phyloP scores from a whole-genome alignment of 805 yeast species.

The Myxozyma vanderwaltii region DNA sequence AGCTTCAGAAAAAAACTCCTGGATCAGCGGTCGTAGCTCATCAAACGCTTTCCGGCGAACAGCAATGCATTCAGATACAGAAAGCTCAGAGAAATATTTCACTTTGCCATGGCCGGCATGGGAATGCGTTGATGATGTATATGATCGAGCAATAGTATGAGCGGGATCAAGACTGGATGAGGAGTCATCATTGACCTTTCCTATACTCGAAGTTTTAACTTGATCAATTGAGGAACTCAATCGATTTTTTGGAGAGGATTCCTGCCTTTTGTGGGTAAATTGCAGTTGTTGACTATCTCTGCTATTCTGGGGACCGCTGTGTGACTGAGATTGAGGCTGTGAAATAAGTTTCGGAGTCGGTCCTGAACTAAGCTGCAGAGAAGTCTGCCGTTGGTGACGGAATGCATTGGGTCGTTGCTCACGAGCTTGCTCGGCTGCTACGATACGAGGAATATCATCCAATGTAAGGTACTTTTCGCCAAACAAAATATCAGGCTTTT shows the following conservation, averaged over 20 bases:
- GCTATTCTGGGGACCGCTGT: background rate
- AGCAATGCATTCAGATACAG: conserved; percentile 57
- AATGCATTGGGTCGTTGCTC: conserved; percentile 92
- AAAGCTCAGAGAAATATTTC: conserved; percentile 45
- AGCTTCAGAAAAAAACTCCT: conserved; percentile 43
- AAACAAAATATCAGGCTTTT: conserved; percentile 25
- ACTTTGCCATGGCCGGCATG: background rate
- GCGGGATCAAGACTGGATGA: background rate
- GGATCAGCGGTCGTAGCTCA: conserved; percentile 47
- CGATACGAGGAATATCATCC: conserved; percentile 96
- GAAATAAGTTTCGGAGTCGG: conserved; percentile 22
- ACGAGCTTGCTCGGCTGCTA: conserved; percentile 94
- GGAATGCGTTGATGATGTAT: conserved; percentile 15
- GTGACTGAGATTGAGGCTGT: conserved; percentile 11
- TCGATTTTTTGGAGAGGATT: background rate
- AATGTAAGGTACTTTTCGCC: conserved; percentile 79
- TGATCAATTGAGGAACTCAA: no score
- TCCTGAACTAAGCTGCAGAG: conserved; percentile 15
- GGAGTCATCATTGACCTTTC: background rate
- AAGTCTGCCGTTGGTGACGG: conserved; percentile 50
- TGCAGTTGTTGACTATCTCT: background rate
- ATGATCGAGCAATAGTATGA: conserved; percentile 8
- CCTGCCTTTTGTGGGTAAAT: background rate
- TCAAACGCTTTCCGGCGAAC: conserved; percentile 59
- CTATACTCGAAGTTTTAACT: no score